Conservation (phyloP, 768 basidiomycete genomes). For the Calocera viscosa region DNA sequence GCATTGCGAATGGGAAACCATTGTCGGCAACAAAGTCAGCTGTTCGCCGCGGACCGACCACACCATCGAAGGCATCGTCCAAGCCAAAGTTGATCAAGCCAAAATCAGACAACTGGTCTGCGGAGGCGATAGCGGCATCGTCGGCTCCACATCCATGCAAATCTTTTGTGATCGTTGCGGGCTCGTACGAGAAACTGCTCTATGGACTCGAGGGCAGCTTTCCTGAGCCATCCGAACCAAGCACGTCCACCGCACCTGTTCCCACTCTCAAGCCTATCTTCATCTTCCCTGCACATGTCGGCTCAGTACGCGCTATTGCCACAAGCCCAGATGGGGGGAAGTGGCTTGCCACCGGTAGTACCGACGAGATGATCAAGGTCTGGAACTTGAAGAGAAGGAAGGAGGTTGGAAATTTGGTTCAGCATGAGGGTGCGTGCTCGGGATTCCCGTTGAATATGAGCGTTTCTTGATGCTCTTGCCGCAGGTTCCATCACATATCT, state of each 20-base stretch:
- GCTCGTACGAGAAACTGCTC: conserved; percentile 91
- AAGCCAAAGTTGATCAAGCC: not conserved
- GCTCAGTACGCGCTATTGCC: conserved; percentile 80
- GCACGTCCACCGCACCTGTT: conserved; percentile 25
- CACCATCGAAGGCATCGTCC: not conserved
- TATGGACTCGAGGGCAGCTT: conserved; percentile 70
- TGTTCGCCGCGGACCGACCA: not conserved
- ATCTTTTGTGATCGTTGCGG: conserved; percentile 77
- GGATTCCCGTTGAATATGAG: conserved; percentile 12
- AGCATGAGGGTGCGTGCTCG: conserved; percentile 63
- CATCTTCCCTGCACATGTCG: conserved; percentile 93
- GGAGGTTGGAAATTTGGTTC: conserved; percentile 89
- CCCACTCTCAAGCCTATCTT: conserved; percentile 64
- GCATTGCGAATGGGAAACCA: not conserved
- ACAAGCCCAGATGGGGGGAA: conserved; percentile 83
- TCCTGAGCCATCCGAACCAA: conserved; percentile 22
- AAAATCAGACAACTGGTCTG: not conserved
- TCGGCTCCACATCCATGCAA: conserved; percentile 14
- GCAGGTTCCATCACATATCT: conserved; percentile 86
- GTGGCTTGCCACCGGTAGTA: conserved; percentile 89
- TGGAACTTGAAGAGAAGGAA: conserved; percentile 89
- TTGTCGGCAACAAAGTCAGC: not conserved
- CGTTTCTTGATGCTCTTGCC: conserved; percentile 4
- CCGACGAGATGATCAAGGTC: conserved; percentile 93
- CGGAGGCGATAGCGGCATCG: not conserved